A percentile compares a stretch with the other conserved stretches of the same genome.
phyloP scores from a whole-genome alignment of 768 basidiomycete species.

The Russula vinacea region DNA sequence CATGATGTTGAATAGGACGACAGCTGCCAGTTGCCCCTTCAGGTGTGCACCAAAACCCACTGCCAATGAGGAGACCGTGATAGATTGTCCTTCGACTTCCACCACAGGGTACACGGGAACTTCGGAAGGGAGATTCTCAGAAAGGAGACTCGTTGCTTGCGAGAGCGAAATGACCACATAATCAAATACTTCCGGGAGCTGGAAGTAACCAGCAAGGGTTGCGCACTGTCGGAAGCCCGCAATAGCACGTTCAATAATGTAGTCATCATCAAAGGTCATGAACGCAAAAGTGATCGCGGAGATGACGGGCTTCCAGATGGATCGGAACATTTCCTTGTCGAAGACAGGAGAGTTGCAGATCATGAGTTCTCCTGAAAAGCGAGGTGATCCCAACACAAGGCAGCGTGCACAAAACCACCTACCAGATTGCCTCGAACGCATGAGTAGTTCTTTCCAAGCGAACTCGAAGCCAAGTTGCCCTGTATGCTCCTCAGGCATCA shows the following conservation, averaged over 20 bases:
- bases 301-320: constrained; percentile 89
- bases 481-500: constrained; percentile 97
- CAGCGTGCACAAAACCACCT: constrained; percentile 29
- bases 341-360: constrained; percentile 76
- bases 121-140: constrained; percentile 63
- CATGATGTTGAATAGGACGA: constrained; percentile 95
- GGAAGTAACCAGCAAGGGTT: constrained; percentile 83
- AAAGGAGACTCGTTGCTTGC: constrained; percentile 83
- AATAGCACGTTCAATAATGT: constrained; percentile 91
- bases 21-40: constrained; percentile 92
- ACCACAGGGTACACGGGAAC: constrained; percentile 85
- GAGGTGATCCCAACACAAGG: neutral
- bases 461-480: constrained; percentile 97
- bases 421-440: constrained; percentile 80
- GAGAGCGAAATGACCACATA: constrained; percentile 92
- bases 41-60: constrained; percentile 94
- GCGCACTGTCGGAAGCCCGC: constrained; percentile 97
- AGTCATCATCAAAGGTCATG: constrained; percentile 94
- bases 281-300: constrained; percentile 96
- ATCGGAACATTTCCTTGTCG: constrained; percentile 90
- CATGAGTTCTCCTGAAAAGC: constrained; percentile 57
- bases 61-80: constrained; percentile 89
- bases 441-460: constrained; percentile 94
- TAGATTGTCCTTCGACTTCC: constrained; percentile 81
- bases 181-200: constrained; percentile 93